A percentile compares a stretch with the other conserved stretches of the same genome.
These are phyloP conservation scores for Calonectria honghensis DNA, from an alignment of 2,329 filamentous ascomycete species.

Conservation along the genomic window DNA sequence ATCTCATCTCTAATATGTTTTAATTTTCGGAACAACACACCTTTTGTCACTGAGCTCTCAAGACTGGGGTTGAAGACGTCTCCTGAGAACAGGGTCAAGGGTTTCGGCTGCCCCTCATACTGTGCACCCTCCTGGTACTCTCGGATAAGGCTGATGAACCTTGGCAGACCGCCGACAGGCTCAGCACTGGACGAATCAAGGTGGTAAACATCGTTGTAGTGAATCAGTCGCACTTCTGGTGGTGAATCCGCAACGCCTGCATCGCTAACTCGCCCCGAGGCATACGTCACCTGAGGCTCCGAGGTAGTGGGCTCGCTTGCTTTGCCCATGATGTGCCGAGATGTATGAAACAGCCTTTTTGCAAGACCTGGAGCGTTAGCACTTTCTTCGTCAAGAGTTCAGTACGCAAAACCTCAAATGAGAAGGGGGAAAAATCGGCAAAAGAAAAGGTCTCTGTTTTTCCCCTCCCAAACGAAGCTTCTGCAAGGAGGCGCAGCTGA, in stretches of 20 bases:
- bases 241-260: conserved; percentile 45
- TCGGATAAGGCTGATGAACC: conserved; percentile 87
- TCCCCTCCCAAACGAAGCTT: conserved; percentile 25
- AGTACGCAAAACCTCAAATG: neutral
- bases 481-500: conserved; percentile 38
- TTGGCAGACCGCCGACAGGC: conserved; percentile 86
- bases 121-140: conserved; percentile 80
- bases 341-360: neutral
- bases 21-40: conserved; percentile 62
- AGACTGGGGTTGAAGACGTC: conserved; percentile 95
- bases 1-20: neutral
- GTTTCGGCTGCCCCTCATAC: conserved; percentile 77
- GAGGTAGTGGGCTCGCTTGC: conserved; percentile 52
- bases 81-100: conserved; percentile 90
- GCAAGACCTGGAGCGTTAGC: neutral
- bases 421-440: neutral
- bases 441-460: conserved; percentile 19
- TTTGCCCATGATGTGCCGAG: conserved; percentile 44
- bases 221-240: conserved; percentile 86
- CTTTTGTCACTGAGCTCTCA: conserved; percentile 92
- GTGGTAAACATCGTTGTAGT: conserved; percentile 97
- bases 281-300: conserved; percentile 54
- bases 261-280: conserved; percentile 50
- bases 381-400: neutral
- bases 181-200: conserved; percentile 85